Evolutionary conservation across 1,284 basidiomycete genomes (phyloP).

Genomic region (Sporisorium exsertum): DNA sequence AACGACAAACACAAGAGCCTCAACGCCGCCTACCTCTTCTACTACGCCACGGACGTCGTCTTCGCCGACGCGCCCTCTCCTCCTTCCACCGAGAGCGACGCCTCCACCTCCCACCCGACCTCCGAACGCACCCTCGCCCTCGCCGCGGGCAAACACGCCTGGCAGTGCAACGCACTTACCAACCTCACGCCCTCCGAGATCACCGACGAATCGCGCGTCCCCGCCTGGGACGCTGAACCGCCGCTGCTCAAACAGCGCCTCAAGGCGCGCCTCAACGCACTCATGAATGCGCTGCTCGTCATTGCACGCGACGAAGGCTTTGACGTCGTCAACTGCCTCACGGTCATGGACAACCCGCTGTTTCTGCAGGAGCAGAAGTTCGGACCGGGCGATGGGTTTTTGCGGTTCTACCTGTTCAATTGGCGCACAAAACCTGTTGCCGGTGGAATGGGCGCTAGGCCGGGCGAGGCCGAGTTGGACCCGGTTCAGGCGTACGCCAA

Average conservation of each 20-base stretch:
- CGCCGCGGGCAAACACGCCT: constrained; percentile 27
- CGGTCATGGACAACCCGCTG: constrained; percentile 89
- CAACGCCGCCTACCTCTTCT: constrained; percentile 92
- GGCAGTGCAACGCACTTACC: constrained; percentile 53
- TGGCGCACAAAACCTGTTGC: constrained; percentile 63
- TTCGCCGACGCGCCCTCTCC: constrained; percentile 14
- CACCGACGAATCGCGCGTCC: constrained; percentile 47
- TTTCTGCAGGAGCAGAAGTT: constrained; percentile 86
- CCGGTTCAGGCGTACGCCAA: constrained; percentile 48
- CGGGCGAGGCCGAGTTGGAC: constrained; percentile 63
- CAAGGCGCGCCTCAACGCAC: constrained; percentile 78
- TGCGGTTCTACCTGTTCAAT: constrained; percentile 85
- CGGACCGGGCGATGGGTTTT: constrained; percentile 86
- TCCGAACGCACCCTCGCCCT: constrained; percentile 37
- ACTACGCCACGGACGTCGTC: constrained; percentile 75
- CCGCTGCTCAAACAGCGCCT: constrained; percentile 76
- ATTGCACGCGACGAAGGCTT: constrained; percentile 84
- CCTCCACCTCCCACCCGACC: constrained; percentile 13
- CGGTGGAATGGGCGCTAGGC: constrained; percentile 62
- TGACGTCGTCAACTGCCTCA: constrained; percentile 95
- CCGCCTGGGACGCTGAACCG: constrained; percentile 68
- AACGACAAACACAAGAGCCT: constrained; percentile 74
- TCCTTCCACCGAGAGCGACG: not conserved
- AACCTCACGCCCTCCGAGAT: constrained; percentile 52
- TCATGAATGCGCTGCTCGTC: constrained; percentile 83